These are phyloP conservation scores for Microdochium nivale DNA, from an alignment of 2,329 filamentous ascomycete species.

Conservation along the genomic window DNA sequence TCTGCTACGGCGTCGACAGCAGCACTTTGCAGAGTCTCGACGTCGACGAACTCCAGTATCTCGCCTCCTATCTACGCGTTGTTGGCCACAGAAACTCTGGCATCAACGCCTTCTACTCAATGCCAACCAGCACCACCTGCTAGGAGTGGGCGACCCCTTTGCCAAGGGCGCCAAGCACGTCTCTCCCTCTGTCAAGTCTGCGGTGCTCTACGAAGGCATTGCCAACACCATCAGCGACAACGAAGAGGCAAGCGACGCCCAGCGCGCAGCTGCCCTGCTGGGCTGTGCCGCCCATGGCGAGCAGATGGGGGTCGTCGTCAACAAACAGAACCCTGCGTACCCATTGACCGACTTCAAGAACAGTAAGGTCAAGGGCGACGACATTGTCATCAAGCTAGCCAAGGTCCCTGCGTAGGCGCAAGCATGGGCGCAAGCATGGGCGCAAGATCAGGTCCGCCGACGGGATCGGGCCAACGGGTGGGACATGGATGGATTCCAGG, in stretches of 20 bases:
- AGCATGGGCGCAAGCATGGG: too few species aligned
- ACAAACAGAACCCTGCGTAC: slow-evolving; percentile 8
- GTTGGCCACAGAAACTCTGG: slow-evolving; percentile 2
- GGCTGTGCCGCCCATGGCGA: slow-evolving; percentile 19
- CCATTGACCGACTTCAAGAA: not conserved
- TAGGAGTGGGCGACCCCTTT: not conserved
- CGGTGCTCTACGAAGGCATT: not conserved
- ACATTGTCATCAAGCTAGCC: slow-evolving; percentile 7
- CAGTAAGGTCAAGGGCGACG: not conserved
- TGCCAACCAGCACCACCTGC: not conserved
- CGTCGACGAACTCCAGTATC: slow-evolving; percentile 9
- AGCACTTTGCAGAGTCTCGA: slow-evolving; percentile 9
- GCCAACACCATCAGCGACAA: not conserved
- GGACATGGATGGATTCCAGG: too few species aligned
- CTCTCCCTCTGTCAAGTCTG: not conserved
- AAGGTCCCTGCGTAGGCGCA: not conserved
- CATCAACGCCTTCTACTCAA: not conserved
- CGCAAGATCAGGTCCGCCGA: too few species aligned
- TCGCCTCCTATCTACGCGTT: slow-evolving; percentile 9
- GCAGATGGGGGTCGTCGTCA: slow-evolving; percentile 7
- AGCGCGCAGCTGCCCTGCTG: slow-evolving; percentile 9
- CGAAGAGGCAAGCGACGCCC: slow-evolving; percentile 1
- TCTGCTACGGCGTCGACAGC: slow-evolving; percentile 11
- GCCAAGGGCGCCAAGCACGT: not conserved
- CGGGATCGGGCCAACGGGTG: too few species aligned